Conservation (phyloP, 2,329 filamentous ascomycete genomes). For the Sporothrix globosa region DNA sequence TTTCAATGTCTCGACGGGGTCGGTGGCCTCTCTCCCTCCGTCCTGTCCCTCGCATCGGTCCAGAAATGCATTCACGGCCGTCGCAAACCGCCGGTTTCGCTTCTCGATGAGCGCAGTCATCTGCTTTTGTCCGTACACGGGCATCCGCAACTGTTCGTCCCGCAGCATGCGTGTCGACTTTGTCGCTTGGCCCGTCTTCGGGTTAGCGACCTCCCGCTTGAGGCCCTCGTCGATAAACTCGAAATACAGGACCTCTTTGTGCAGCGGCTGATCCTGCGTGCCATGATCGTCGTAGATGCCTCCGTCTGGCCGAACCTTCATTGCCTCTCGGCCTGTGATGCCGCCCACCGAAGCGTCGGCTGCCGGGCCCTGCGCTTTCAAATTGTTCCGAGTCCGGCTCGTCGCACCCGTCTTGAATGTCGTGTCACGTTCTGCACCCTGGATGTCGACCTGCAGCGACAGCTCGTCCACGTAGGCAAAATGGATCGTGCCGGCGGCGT, state of each 20-base stretch:
- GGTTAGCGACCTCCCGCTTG: constrained; percentile 73
- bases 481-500: constrained; percentile 72
- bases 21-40: constrained; percentile 46
- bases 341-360: constrained; percentile 62
- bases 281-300: constrained; percentile 31
- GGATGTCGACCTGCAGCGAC: constrained; percentile 77
- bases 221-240: constrained; percentile 92
- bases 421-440: constrained; percentile 67
- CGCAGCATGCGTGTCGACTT: constrained; percentile 69
- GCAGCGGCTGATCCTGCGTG: constrained; percentile 41
- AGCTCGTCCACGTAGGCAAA: constrained; percentile 87
- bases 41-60: constrained; percentile 65
- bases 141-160: constrained; percentile 85
- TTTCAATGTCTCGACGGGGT: constrained; percentile 69
- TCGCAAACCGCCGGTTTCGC: constrained; percentile 79
- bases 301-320: constrained; percentile 38
- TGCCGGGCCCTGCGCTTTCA: constrained; percentile 50
- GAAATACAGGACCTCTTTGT: constrained; percentile 77
- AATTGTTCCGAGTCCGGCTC: constrained; percentile 49
- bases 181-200: constrained; percentile 72
- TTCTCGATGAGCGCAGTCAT: constrained; percentile 89
- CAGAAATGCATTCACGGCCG: constrained; percentile 76
- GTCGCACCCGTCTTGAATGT: constrained; percentile 62
- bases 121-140: constrained; percentile 89
- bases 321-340: constrained; percentile 53